These are phyloP conservation scores for Salvia hispanica DNA, from an alignment of 257 asterid species.

Conservation along the genomic window DNA sequence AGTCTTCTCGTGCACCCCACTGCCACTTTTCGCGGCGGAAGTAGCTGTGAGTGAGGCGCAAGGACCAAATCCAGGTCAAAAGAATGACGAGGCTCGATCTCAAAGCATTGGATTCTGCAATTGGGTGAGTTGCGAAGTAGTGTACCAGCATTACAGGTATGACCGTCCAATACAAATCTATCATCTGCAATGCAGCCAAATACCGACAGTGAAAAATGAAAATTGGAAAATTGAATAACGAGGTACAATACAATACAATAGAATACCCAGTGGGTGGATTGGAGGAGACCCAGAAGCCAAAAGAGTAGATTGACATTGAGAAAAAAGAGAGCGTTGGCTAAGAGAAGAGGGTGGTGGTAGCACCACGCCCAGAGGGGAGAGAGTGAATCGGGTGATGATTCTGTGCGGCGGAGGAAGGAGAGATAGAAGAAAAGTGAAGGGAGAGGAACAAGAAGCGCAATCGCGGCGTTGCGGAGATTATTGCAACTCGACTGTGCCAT, in stretches of 20 bases:
- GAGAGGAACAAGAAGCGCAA: slow-evolving; percentile 67
- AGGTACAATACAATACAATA: not conserved
- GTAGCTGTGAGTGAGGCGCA: slow-evolving; percentile 84
- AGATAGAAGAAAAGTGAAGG: slow-evolving; percentile 77
- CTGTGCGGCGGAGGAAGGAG: slow-evolving; percentile 59
- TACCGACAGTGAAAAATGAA: not conserved
- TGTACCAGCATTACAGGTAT: slow-evolving; percentile 75
- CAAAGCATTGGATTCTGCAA: slow-evolving; percentile 47
- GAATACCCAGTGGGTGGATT: slow-evolving; percentile 55
- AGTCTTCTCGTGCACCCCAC: slow-evolving; percentile 92
- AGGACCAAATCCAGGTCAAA: slow-evolving; percentile 82
- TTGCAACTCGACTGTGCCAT: slow-evolving; percentile 36
- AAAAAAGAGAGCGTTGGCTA: slow-evolving; percentile 74
- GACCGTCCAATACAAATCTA: slow-evolving; percentile 91
- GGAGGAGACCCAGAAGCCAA: slow-evolving; percentile 75
- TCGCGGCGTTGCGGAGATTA: slow-evolving; percentile 59
- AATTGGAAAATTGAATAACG: too few relatives aligned
- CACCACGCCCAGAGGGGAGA: slow-evolving; percentile 71
- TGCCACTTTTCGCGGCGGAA: slow-evolving; percentile 96
- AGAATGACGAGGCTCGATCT: slow-evolving; percentile 64
- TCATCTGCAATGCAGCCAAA: slow-evolving; percentile 82
- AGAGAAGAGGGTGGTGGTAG: slow-evolving; percentile 64
- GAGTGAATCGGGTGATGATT: slow-evolving; percentile 35
- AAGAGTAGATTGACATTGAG: slow-evolving; percentile 76
- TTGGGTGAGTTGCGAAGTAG: slow-evolving; percentile 66